Evolutionary conservation across 2,329 filamentous ascomycete genomes (phyloP), one percentile per base, ranked within the genome.

Genomic region (Aspergillus ustus): DNA sequence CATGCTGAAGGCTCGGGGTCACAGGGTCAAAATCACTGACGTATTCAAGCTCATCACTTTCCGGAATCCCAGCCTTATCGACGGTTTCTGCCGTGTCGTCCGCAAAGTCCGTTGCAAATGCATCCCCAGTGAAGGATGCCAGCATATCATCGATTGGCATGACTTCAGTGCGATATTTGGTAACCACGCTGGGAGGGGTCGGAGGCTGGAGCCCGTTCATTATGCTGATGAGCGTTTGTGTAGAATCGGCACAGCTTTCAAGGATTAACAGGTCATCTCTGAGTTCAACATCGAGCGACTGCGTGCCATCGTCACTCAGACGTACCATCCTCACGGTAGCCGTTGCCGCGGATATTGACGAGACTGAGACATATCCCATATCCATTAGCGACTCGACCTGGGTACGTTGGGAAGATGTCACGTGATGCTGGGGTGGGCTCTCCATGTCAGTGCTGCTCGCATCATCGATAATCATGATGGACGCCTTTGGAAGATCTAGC

Each of bases 201-300:
- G 95, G 94, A 4, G 94, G 95, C 43, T 89, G 88, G 4, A 99
- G 82, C 0, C 90, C 93, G 70, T 91, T 92, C 17, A 93, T 79
- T 46, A 96, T 84, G 2, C 86, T 84, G 56, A 97, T 89, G 15
- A 99, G 83, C 0, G 95, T 99, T 74, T 97, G 93, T 0, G 93
- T 98, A 1, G 95, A 99, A 77, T 99, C 95, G 31, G 95, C 95
- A 71, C 96, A 99, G 1, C 93, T 96, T 76, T 99, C 95, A 7
- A 99, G 80, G 37, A 99, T 89, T 57, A 99, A 83, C 1, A 99
- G 83, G 66, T 96, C 90, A 70, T 97, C 93, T 63, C 87, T 87
- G 51, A 98, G 80, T 65, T 96, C 91, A 1, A 97, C 83, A 67
- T 95, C 89, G 15, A 97, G 77, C 45, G 87, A 85, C 65, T 89